Evolutionary conservation across 2,329 filamentous ascomycete genomes (phyloP).

Genomic region (Trichoderma harzianum): DNA sequence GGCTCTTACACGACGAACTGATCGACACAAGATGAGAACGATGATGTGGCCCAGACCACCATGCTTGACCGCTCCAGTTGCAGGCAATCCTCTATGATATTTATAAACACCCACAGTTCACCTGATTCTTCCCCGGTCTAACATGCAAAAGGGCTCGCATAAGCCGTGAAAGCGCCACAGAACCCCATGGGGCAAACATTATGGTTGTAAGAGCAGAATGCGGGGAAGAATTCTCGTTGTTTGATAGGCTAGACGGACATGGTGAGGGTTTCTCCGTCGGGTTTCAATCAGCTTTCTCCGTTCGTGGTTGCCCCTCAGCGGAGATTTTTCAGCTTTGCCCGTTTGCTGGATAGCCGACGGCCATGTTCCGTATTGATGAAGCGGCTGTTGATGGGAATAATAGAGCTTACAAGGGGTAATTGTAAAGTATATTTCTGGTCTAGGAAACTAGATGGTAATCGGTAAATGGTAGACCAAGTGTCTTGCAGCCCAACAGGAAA

Average conservation of each 20-base stretch:
- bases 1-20: background rate
- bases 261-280: constrained; percentile 7
- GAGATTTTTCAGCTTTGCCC: background rate
- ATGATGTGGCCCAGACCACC: background rate
- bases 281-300: constrained; percentile 9
- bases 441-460: background rate
- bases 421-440: background rate
- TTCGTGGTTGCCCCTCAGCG: background rate
- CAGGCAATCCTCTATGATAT: constrained; percentile 2
- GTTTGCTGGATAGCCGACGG: background rate
- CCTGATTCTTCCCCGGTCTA: background rate
- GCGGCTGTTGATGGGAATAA: background rate
- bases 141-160: background rate
- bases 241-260: constrained; percentile 12
- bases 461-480: background rate
- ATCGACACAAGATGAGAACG: background rate
- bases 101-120: constrained; percentile 2
- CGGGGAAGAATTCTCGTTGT: background rate
- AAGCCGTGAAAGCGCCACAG: background rate
- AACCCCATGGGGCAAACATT: constrained; percentile 1
- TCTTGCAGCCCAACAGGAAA: background rate
- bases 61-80: background rate
- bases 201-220: background rate
- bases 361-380: background rate
- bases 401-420: background rate